These are phyloP conservation scores for Fusarium bulbicola DNA, from an alignment of 2,329 filamentous ascomycete genomes.

Conservation along the genomic window DNA sequence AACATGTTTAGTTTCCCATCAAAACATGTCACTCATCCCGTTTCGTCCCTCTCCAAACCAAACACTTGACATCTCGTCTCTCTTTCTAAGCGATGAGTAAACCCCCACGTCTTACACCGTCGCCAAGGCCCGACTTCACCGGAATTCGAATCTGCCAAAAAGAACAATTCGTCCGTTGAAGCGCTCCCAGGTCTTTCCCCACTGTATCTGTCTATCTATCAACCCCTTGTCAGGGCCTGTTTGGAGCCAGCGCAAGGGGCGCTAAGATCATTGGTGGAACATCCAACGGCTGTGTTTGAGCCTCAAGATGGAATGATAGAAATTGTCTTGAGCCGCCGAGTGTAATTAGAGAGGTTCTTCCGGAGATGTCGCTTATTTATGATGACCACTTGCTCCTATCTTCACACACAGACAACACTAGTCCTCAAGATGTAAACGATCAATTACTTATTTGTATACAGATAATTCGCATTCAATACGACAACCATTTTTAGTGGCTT, in stretches of 20 bases:
- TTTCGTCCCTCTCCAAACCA: slow-evolving; percentile 13
- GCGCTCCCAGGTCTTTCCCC: background rate
- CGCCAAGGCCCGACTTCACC: slow-evolving; percentile 40
- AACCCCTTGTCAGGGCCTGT: slow-evolving; percentile 21
- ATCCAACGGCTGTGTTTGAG: slow-evolving; percentile 38
- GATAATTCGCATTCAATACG: background rate
- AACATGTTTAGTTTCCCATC: slow-evolving; percentile 7
- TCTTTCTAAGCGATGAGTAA: slow-evolving; percentile 1
- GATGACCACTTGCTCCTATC: accelerated
- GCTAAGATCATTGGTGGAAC: slow-evolving; percentile 39
- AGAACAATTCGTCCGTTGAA: slow-evolving; percentile 5
- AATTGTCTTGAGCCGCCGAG: slow-evolving; percentile 14
- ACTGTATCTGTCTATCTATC: background rate
- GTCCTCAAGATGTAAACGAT: background rate
- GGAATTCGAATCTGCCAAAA: slow-evolving; percentile 40
- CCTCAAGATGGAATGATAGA: slow-evolving; percentile 32
- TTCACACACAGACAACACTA: accelerated
- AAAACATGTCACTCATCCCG: slow-evolving; percentile 11
- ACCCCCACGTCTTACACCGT: slow-evolving; percentile 12
- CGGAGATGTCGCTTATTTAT: background rate
- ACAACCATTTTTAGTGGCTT: background rate
- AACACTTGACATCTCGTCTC: background rate
- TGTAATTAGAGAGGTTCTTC: background rate
- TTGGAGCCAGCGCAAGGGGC: slow-evolving; percentile 44
- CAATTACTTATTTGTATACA: background rate